Base-by-base conservation (phyloP, 208 protist species). In the Acanthamoeba royreba region DNA sequence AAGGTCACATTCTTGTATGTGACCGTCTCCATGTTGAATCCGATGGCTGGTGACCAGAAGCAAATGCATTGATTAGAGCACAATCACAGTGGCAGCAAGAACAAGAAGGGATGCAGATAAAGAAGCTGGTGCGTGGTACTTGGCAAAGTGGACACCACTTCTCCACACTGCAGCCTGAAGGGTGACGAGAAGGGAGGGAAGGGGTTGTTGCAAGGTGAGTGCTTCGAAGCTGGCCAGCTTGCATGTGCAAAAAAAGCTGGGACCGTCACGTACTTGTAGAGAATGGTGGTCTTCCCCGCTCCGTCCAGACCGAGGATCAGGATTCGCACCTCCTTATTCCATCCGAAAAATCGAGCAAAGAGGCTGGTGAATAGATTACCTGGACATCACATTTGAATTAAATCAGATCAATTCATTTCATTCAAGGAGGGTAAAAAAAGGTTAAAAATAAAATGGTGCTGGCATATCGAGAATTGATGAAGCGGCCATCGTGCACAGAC, bases 221-320 rank as follows among this genome's bases (percentile, higher is more conserved):
- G n/a, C n/a, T n/a, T n/a, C n/a, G n/a, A n/a, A n/a, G n/a, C n/a
- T n/a, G n/a, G n/a, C n/a, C n/a, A n/a, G n/a, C n/a, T n/a, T n/a
- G n/a, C n/a, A n/a, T n/a, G n/a, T n/a, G n/a, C n/a, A n/a, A n/a
- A n/a, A n/a, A n/a, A n/a, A n/a, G n/a, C n/a, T n/a, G n/a, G n/a
- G 94, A 42, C 87, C 61, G 55, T 98, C 96, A 15, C 89, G 94
- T 15, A 98, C 72, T 42, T 42, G 92, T 98, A 98, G 11, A 98
- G 92, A 31, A 98, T 91, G 35, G 98, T 99, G 28, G 99, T 99
- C 96, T 99, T 99, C 90, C 99, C 99, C 28, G 98, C 98, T 72
- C 97, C 98, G 97, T 99, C 99, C 31, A 99, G 97, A 28, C 99
- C 99, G 25, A 99, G 97, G 98, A 99, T 99, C n/a, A 99, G 96